Percentiles rank a stretch among this genome's conserved stretches.
These are phyloP conservation scores for Aegle marmelos DNA, from an alignment of 345 rosid genomes.

Conservation along the genomic window DNA sequence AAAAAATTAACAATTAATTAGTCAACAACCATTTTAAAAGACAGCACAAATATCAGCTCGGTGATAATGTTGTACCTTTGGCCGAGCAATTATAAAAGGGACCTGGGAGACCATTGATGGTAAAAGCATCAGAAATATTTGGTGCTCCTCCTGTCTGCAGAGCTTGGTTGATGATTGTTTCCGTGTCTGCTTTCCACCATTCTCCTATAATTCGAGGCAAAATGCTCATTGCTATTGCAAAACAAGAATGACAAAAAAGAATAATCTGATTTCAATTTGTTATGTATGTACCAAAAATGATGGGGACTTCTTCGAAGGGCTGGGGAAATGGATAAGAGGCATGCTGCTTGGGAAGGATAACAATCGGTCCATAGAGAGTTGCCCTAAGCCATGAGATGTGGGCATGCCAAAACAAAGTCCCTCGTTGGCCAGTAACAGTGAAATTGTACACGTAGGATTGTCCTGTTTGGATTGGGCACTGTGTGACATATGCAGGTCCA, in stretches of 20 bases:
- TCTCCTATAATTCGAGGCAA: conserved; percentile 32
- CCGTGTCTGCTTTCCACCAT: conserved; percentile 58
- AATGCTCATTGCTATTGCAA: background rate
- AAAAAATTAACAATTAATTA: too few relatives aligned
- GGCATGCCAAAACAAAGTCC: conserved; percentile 61
- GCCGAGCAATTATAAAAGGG: conserved; percentile 41
- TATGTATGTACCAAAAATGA: conserved; percentile 37
- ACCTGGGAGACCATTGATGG: conserved; percentile 55
- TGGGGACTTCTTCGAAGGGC: conserved; percentile 45
- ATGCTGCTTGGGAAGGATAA: conserved; percentile 45
- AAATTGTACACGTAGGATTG: conserved; percentile 44
- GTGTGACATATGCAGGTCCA: conserved; percentile 51
- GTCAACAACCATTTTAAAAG: too few relatives aligned
- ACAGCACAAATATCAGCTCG: too few relatives aligned
- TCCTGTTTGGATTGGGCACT: conserved; percentile 55
- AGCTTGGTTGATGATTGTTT: conserved; percentile 47
- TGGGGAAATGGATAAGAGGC: conserved; percentile 45
- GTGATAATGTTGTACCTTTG: conserved; percentile 28
- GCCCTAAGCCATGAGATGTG: conserved; percentile 51
- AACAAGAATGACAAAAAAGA: background rate
- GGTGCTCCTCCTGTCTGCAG: conserved; percentile 45
- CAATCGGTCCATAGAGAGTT: conserved; percentile 44
- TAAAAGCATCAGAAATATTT: conserved; percentile 50
- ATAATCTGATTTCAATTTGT: background rate
- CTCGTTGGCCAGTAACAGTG: conserved; percentile 49